These are phyloP conservation scores for Poteriospumella lacustris DNA, from an alignment of 108 stramenopile species.

Conservation along the genomic window DNA sequence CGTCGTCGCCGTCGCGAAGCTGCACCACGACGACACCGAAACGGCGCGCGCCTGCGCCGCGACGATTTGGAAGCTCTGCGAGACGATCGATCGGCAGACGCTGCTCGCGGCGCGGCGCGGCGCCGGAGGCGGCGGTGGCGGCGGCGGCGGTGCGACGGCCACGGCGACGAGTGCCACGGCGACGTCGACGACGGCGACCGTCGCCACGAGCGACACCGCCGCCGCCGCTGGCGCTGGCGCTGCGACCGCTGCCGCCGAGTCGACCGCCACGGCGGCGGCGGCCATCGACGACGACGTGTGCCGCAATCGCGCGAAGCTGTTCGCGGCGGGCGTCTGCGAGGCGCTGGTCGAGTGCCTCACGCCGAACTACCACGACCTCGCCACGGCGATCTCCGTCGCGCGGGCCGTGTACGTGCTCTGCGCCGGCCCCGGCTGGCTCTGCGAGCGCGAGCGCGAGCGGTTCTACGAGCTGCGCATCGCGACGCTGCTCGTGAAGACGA, in stretches of 20 bases:
- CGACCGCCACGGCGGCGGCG: not conserved
- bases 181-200: not conserved
- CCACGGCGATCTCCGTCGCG: not conserved
- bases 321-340: not conserved
- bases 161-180: not conserved
- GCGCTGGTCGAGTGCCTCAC: not conserved
- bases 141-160: not conserved
- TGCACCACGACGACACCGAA: not conserved
- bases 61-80: not conserved
- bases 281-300: not conserved
- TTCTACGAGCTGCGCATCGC: too few relatives aligned
- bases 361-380: not conserved
- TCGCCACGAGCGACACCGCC: not conserved
- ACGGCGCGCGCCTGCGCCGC: not conserved
- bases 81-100: not conserved
- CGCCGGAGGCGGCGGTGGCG: not conserved
- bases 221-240: not conserved
- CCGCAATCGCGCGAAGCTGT: not conserved
- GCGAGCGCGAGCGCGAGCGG: too few relatives aligned
- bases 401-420: not conserved
- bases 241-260: not conserved
- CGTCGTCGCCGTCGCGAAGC: not conserved
- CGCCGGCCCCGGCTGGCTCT: not conserved
- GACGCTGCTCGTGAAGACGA: too few relatives aligned
- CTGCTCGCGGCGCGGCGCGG: not conserved